These are phyloP conservation scores for Colletotrichum somersetense DNA, from an alignment of 2,329 filamentous ascomycete genomes.

Conservation along the genomic window DNA sequence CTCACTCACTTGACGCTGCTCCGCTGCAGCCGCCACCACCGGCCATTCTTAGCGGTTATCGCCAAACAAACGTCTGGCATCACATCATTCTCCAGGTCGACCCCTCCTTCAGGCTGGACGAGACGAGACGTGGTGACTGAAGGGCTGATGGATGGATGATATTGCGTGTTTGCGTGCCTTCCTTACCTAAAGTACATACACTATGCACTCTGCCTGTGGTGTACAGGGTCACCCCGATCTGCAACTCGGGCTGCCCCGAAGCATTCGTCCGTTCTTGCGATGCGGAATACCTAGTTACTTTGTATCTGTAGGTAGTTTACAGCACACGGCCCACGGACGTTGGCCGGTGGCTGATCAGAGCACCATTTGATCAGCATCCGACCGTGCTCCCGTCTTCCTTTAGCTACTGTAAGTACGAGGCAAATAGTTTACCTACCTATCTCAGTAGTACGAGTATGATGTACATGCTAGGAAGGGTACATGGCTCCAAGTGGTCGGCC, in stretches of 20 bases:
- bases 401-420: neutral
- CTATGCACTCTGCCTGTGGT: too few relatives aligned
- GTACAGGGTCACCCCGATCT: slow-evolving; percentile 19
- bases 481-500: neutral
- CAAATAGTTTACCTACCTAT: neutral
- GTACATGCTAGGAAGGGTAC: too few relatives aligned
- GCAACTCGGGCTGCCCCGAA: slow-evolving; percentile 30
- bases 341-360: slow-evolving; percentile 31
- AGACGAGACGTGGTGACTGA: neutral
- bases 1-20: slow-evolving; percentile 35
- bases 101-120: neutral
- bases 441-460: too few relatives aligned
- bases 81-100: slow-evolving; percentile 20
- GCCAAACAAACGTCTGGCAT: slow-evolving; percentile 19
- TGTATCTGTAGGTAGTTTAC: neutral
- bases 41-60: slow-evolving; percentile 28
- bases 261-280: slow-evolving; percentile 34
- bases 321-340: slow-evolving; percentile 31
- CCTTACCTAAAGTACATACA: too few relatives aligned
- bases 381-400: slow-evolving; percentile 27
- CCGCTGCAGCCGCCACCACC: slow-evolving; percentile 41
- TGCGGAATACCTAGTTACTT: neutral
- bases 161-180: neutral
- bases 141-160: neutral
- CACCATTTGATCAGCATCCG: slow-evolving; percentile 23